phyloP scores from a whole-genome alignment of 805 yeast species.

The Ogataea angusta region DNA sequence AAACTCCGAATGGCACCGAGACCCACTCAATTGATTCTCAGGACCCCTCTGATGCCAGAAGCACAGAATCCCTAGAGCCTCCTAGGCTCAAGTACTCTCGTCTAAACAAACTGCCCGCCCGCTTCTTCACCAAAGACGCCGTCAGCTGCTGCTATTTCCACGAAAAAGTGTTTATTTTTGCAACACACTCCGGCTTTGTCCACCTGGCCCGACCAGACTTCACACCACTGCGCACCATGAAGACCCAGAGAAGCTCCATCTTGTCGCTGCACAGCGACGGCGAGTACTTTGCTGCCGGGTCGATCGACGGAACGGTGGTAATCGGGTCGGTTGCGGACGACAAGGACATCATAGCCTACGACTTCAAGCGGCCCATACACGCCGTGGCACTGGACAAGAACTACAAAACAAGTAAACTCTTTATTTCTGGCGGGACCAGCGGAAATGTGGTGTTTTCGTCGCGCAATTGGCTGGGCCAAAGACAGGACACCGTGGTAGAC shows the following conservation, averaged over 20 bases:
- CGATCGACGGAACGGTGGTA: constrained; percentile 91
- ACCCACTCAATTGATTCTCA: background rate
- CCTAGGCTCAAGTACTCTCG: constrained; percentile 77
- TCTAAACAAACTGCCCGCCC: constrained; percentile 60
- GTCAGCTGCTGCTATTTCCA: constrained; percentile 66
- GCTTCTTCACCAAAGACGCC: constrained; percentile 72
- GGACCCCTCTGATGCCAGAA: background rate
- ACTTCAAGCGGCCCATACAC: constrained; percentile 84
- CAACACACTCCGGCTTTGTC: constrained; percentile 84
- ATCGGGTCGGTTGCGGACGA: constrained; percentile 66
- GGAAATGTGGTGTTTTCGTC: constrained; percentile 76
- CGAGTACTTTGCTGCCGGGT: constrained; percentile 73
- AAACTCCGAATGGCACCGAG: background rate
- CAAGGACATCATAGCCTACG: constrained; percentile 66
- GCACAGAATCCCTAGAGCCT: constrained; percentile 41
- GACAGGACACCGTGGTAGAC: constrained; percentile 64
- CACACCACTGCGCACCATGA: constrained; percentile 62
- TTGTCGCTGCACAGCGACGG: constrained; percentile 74
- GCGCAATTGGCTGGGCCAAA: constrained; percentile 82
- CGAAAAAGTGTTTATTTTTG: constrained; percentile 67
- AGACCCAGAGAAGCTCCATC: constrained; percentile 84
- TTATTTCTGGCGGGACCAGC: constrained; percentile 85
- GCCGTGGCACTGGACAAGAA: constrained; percentile 77
- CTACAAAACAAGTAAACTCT: constrained; percentile 58
- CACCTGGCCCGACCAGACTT: constrained; percentile 64